Percentiles rank a stretch among this genome's conserved stretches.
Conservation (phyloP, 2,329 filamentous ascomycete genomes). For the Clathrospora elynae region DNA sequence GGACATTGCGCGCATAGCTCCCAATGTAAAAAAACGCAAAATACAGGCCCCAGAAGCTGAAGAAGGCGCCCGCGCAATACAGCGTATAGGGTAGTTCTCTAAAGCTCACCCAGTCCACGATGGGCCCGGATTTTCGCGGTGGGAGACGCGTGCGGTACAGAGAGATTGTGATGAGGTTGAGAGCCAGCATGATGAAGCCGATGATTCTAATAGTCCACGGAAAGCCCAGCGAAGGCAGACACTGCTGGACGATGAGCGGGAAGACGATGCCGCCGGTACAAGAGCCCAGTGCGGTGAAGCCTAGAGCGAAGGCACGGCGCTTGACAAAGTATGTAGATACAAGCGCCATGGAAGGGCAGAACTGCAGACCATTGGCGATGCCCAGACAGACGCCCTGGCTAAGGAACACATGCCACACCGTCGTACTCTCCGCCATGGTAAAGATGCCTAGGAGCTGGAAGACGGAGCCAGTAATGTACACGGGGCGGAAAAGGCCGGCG, state of each 20-base stretch:
- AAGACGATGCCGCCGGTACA: constrained; percentile 41
- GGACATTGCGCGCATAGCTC: constrained; percentile 50
- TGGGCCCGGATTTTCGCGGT: constrained; percentile 49
- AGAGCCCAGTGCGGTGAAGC: constrained; percentile 35
- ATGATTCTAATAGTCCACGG: constrained; percentile 67
- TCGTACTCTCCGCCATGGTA: constrained; percentile 35
- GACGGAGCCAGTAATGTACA: constrained; percentile 33
- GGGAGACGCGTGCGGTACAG: constrained; percentile 48
- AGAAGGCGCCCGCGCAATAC: constrained; percentile 46
- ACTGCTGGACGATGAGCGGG: constrained; percentile 41
- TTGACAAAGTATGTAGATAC: constrained; percentile 51
- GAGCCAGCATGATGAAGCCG: constrained; percentile 63
- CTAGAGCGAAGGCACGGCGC: constrained; percentile 36
- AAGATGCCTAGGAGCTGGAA: constrained; percentile 46
- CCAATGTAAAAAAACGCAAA: constrained; percentile 56
- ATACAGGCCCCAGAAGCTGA: constrained; percentile 48
- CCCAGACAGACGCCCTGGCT: constrained; percentile 63
- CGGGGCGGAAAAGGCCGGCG: constrained; percentile 36
- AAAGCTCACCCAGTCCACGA: constrained; percentile 52
- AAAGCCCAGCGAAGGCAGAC: constrained; percentile 52
- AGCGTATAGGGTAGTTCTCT: constrained; percentile 48
- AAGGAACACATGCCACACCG: constrained; percentile 42
- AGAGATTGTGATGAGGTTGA: constrained; percentile 38
- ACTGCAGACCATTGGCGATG: constrained; percentile 57
- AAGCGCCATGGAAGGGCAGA: constrained; percentile 61